Evolutionary conservation across 192 early-diverging fungal species (phyloP), one percentile per base, ranked within the genome.

Genomic region (Coemansia sp.): DNA sequence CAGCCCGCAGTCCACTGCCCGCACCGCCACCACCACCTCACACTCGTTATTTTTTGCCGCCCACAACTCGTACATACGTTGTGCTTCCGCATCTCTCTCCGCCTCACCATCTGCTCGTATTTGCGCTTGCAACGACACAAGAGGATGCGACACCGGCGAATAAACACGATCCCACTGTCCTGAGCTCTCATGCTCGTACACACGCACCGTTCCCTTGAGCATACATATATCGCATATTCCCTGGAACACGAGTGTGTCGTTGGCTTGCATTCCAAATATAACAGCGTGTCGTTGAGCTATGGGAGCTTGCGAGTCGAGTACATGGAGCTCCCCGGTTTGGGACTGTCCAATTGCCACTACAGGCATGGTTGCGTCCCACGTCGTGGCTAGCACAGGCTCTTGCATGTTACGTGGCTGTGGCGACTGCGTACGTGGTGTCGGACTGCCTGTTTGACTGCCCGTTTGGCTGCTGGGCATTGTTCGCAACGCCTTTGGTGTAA

Each of bases 81-180:
- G 0, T 3, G 63, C 53, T 3, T 70, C 70, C 1, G 4, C 43
- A 38, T 68, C 62, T 21, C 8, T 43, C 25, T 9, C 6, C 3
- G 11, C 35, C 4, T 14, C 3, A 14, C 5, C 15, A 8, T 15
- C 14, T 12, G 2, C 38, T 25, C 1, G 23, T 0, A 65, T 56
- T 6, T 32, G 23, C 0, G 72, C 60, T 10, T 24, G 56, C 14
- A 79, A 50, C 2, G 63, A 58, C 0, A 67, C 62, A 15, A 82
- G 56, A 1, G 79, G 79, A 45, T 82, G 74, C 14, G 79, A 76
- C 6, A 74, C 67, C 32, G 79, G 79, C 58, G 79, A 82, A 56
- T 71, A 82, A n/a, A 74, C 58, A 3, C 79, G 74, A 41, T n/a
- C 48, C 79, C 79, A 82, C 22, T 37, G 47, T 5, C 49, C 47